Evolutionary conservation across 345 rosid species (phyloP).

Genomic region (Iberis pinnata): DNA sequence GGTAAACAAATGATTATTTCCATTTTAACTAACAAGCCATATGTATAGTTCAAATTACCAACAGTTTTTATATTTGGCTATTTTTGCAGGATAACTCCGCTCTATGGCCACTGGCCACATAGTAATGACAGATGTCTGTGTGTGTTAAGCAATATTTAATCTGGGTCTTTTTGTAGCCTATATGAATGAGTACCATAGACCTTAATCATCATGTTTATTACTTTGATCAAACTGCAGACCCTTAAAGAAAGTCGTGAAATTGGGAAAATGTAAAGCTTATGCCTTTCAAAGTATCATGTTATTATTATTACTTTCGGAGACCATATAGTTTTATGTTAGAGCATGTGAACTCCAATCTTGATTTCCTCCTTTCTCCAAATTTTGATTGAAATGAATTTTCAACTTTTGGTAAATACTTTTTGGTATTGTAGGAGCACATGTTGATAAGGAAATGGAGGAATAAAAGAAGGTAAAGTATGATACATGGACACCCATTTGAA

Average conservation of each 20-base stretch:
- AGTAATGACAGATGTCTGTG: too few species aligned
- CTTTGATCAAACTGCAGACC: slow-evolving; percentile 47
- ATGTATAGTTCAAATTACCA: too few species aligned
- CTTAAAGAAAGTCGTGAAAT: slow-evolving; percentile 62
- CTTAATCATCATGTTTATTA: slow-evolving; percentile 13
- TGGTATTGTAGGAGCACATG: slow-evolving; percentile 65
- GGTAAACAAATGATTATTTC: too few species aligned
- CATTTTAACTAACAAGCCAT: too few species aligned
- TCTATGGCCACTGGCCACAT: too few species aligned
- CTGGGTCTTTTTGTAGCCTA: too few species aligned
- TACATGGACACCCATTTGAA: slow-evolving; percentile 77
- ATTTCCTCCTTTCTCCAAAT: slow-evolving; percentile 56
- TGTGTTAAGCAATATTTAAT: too few species aligned
- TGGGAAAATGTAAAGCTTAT: slow-evolving; percentile 57
- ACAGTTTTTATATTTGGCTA: too few species aligned
- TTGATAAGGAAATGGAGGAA: slow-evolving; percentile 58
- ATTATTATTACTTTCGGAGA: slow-evolving; percentile 74
- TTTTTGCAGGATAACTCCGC: too few species aligned
- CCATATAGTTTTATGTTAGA: slow-evolving; percentile 65
- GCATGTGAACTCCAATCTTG: slow-evolving; percentile 57
- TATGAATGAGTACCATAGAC: too few species aligned
- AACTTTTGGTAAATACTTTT: slow-evolving; percentile 34
- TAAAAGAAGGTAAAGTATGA: slow-evolving; percentile 47
- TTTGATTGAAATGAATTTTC: background rate
- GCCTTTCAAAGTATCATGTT: slow-evolving; percentile 68